phyloP scores from a whole-genome alignment of 1,284 basidiomycete species.

The Puccinia novopanici region DNA sequence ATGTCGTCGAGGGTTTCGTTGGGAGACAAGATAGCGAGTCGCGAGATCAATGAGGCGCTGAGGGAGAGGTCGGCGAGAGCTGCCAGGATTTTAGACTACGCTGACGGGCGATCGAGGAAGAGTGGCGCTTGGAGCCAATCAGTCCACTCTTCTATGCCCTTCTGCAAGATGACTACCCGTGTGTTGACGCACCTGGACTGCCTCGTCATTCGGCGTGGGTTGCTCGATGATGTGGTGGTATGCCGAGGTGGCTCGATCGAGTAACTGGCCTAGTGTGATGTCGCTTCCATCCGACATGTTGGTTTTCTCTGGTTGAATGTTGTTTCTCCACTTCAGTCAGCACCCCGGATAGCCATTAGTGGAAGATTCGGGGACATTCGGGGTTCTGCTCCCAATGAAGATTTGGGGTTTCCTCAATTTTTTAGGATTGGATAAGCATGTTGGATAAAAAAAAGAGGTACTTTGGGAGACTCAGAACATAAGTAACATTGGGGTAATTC shows the following conservation, averaged over 20 bases:
- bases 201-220: constrained; percentile 37
- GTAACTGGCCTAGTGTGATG: constrained; percentile 36
- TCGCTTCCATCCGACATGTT: constrained; percentile 18
- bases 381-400: too few relatives aligned
- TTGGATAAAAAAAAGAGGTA: too few relatives aligned
- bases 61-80: constrained; percentile 54
- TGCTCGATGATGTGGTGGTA: constrained; percentile 40
- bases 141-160: background rate
- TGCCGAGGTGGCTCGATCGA: constrained; percentile 29
- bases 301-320: too few relatives aligned
- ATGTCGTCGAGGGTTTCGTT: constrained; percentile 86
- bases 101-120: constrained; percentile 12
- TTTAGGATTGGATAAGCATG: too few relatives aligned
- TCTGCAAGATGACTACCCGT: too few relatives aligned
- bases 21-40: constrained; percentile 75
- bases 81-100: constrained; percentile 40
- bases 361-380: too few relatives aligned
- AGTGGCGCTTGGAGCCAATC: background rate
- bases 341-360: too few relatives aligned
- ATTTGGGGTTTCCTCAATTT: too few relatives aligned
- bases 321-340: too few relatives aligned
- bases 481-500: too few relatives aligned
- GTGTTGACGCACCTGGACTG: constrained; percentile 20
- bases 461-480: too few relatives aligned
- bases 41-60: constrained; percentile 56